Base-by-base conservation (phyloP, 495 filamentous ascomycete genomes). In the Bombardia bombarda region DNA sequence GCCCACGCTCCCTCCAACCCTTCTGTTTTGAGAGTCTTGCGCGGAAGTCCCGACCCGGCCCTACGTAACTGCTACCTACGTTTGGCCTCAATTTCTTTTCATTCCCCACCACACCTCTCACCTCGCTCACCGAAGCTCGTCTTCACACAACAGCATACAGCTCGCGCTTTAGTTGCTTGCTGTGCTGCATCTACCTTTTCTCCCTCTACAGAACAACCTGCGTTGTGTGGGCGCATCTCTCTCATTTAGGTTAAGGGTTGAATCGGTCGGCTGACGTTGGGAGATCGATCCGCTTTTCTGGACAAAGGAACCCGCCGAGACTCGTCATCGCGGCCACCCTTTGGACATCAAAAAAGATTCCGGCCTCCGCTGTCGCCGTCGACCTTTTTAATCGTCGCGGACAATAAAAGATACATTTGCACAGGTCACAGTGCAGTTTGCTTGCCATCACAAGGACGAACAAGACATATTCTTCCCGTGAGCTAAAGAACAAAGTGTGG, bases 11-110 rank as follows among this genome's bases (percentile, higher is more conserved):
- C 69, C 69, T 60, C 66, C 66, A 58, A 52, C 57, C 52, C 54
- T 35, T 56, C 46, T 57, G 57, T 64, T 69, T 62, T 55, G 57
- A 60, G 60, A 55, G 47, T 62, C 59, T 60, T 57, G 62, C 60
- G 62, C 57, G 67, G 67, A 71, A 66, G 61, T 60, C 60, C 65
- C 63, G 67, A 70, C 66, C 32, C 67, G 67, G 63, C 62, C 60
- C 55, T 65, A 58, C 60, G 58, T 62, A 60, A 49, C 50, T 58
- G 50, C 50, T 52, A 54, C 59, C 54, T 57, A 53, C 58, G 53
- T 64, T 55, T 47, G 60, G 60, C 61, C 56, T 57, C 52, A 35
- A 51, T 51, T 57, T 58, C 48, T 56, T 61, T 48, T 57, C 55
- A 47, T 47, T 43, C 37, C 52, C 56, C 53, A 58, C 57, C 52